Base-by-base conservation (phyloP, 1,139 yeast genomes). In the Pichia sp. region DNA sequence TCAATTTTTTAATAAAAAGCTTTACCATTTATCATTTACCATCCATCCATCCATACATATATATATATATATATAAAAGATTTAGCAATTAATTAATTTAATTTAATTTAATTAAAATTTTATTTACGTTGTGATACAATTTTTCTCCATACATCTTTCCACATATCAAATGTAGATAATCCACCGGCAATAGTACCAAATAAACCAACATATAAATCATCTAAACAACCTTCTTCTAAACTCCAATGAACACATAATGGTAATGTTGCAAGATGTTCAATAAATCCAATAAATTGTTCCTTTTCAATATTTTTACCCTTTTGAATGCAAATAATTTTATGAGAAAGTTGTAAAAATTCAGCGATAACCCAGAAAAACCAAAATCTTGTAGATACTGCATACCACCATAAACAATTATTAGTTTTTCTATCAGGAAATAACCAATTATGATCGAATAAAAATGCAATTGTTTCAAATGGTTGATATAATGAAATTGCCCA, bases 181-280 rank as follows among this genome's bases (percentile, higher is more conserved):
- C 62, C 53, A 10, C 64, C 61, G 3, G 66, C 61, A 32, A 61
- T 47, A 3, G 66, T 60, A n/a, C 68, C 69, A 44, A 63, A 58
- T 18, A 65, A 53, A 1, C 68, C 69, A 40, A 66, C 69, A n/a
- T 51, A 43, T 18, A 63, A 46, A 31, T 59, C 60, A 41, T 71
- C 60, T 55, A 78, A 68, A 54, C 81, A 77, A 1, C 83, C 83
- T 9, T 75, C 76, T 49, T 70, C 69, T 48, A 75, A 65, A 27
- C 81, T 74, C 83, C 83, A 78, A 62, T 78, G 83, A 25, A 75
- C 66, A 40, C 79, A 81, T 59, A 78, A 69, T 3, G 83, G 83
- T 39, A 78, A 56, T 56, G 78, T 81, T 31, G 78, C 68, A 4
- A 63, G 30, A 46, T 65, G 65, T 31, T 62, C 55, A 26, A 63